A percentile compares a stretch with the other conserved stretches of the same genome.
These are phyloP conservation scores for Dendrostoma leiphaemia DNA, from an alignment of 2,329 filamentous ascomycete genomes.

Conservation along the genomic window DNA sequence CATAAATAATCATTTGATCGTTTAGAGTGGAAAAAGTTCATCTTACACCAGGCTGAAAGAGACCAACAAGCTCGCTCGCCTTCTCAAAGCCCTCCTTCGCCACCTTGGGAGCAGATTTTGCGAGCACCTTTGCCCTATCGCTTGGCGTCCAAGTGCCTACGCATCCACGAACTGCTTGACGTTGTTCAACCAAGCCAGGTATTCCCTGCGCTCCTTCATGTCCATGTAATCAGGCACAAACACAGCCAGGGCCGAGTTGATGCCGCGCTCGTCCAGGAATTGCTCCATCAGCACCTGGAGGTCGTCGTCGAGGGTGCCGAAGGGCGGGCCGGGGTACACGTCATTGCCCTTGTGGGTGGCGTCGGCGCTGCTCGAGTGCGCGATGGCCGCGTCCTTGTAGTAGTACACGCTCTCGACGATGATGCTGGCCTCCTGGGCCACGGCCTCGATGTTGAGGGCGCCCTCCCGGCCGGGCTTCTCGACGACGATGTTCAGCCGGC, in stretches of 20 bases:
- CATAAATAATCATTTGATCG: constrained; percentile 7
- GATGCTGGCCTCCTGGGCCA: constrained; percentile 82
- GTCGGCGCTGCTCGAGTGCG: constrained; percentile 73
- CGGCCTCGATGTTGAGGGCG: constrained; percentile 81
- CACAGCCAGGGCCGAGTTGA: constrained; percentile 80
- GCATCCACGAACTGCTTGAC: constrained; percentile 83
- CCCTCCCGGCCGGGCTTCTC: constrained; percentile 79
- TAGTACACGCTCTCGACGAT: constrained; percentile 89
- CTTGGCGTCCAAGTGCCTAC: too few species aligned
- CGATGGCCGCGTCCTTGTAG: constrained; percentile 75
- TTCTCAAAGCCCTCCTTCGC: neutral
- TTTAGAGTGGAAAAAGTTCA: constrained; percentile 14
- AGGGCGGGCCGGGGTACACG: constrained; percentile 87
- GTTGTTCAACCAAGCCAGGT: constrained; percentile 83
- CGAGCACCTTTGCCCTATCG: too few species aligned
- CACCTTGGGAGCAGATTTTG: too few species aligned
- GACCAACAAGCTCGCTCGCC: neutral
- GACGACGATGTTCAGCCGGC: constrained; percentile 79
- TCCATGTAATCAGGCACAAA: constrained; percentile 97
- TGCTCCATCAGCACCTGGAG: constrained; percentile 88
- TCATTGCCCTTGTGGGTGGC: constrained; percentile 72
- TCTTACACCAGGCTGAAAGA: neutral
- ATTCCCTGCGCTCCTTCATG: constrained; percentile 98
- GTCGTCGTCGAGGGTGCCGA: constrained; percentile 93
- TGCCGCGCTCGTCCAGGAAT: constrained; percentile 91